Conservation (phyloP, 768 basidiomycete genomes). For the Cystofilobasidium macerans region DNA sequence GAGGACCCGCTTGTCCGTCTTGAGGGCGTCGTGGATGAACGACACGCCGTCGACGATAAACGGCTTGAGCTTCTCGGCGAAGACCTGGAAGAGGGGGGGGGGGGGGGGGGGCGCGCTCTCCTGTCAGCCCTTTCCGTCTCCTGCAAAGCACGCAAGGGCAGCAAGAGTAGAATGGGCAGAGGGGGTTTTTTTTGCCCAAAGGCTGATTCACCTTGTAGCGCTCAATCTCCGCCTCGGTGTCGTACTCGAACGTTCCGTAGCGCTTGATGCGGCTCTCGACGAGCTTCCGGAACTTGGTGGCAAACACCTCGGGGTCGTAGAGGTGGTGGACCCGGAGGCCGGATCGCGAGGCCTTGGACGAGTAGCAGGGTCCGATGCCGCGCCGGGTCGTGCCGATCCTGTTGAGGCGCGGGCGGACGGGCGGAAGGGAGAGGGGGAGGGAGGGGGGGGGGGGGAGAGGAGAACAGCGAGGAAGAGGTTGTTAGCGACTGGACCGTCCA, state of each 20-base stretch:
- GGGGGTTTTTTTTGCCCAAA: too few relatives aligned
- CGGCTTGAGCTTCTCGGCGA: slow-evolving; percentile 73
- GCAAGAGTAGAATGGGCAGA: background rate
- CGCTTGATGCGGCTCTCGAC: slow-evolving; percentile 97
- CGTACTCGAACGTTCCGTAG: slow-evolving; percentile 95
- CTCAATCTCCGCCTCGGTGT: slow-evolving; percentile 88
- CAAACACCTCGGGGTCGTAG: slow-evolving; percentile 70
- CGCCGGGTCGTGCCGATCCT: slow-evolving; percentile 97
- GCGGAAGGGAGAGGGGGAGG: background rate
- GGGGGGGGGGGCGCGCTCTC: background rate
- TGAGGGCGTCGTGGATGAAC: slow-evolving; percentile 71
- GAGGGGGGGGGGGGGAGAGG: too few relatives aligned
- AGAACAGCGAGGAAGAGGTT: too few relatives aligned
- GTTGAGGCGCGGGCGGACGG: background rate
- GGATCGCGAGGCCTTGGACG: slow-evolving; percentile 89
- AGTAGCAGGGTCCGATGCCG: slow-evolving; percentile 98
- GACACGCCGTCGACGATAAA: slow-evolving; percentile 80
- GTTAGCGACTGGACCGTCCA: too few relatives aligned
- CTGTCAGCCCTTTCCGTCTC: too few relatives aligned
- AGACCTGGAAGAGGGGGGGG: slow-evolving; percentile 44
- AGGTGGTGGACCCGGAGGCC: slow-evolving; percentile 94
- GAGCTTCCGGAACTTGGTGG: slow-evolving; percentile 80
- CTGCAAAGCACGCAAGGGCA: too few relatives aligned
- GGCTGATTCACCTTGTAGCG: slow-evolving; percentile 63
- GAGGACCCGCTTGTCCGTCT: slow-evolving; percentile 63